Percentiles rank a stretch among this genome's conserved stretches.
Evolutionary conservation across 106 monocot species (phyloP).

Genomic region (Allium cepa): DNA sequence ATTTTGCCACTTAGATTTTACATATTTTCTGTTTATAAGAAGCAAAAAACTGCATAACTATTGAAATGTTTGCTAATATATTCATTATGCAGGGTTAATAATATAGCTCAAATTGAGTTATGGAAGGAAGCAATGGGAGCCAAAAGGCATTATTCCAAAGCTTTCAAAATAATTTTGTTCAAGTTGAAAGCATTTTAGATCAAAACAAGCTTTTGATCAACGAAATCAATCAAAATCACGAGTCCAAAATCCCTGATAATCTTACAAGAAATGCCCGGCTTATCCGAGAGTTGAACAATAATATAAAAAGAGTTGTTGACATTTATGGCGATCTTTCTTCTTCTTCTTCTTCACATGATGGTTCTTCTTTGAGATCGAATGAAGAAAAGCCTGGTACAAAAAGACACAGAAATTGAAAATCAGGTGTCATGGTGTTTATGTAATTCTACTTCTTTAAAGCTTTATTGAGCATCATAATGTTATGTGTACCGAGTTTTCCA

Average conservation of each 20-base stretch:
- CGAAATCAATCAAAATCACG: conserved; percentile 23
- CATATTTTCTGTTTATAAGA: no score
- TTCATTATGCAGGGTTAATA: no score
- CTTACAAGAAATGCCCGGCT: conserved; percentile 16
- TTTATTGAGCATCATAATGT: no score
- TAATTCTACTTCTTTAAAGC: no score
- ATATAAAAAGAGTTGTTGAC: conserved; percentile 15
- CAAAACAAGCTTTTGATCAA: conserved; percentile 14
- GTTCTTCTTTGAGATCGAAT: not conserved
- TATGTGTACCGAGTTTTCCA: no score
- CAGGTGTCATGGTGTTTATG: no score
- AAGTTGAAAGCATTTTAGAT: conserved; percentile 16
- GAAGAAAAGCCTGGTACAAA: conserved; percentile 8
- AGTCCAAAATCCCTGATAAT: conserved; percentile 12
- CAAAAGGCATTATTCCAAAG: conserved; percentile 1
- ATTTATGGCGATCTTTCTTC: conserved; percentile 17
- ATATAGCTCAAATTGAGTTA: no score
- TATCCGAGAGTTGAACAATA: conserved; percentile 20
- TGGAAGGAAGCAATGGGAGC: no score
- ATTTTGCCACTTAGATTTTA: no score
- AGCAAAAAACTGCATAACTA: no score
- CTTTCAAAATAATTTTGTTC: conserved; percentile 19
- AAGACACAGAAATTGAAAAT: not conserved
- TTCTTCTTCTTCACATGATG: conserved; percentile 8
- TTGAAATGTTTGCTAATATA: no score